Conservation (phyloP, 1,284 basidiomycete genomes). For the Irpex rosettiformis region DNA sequence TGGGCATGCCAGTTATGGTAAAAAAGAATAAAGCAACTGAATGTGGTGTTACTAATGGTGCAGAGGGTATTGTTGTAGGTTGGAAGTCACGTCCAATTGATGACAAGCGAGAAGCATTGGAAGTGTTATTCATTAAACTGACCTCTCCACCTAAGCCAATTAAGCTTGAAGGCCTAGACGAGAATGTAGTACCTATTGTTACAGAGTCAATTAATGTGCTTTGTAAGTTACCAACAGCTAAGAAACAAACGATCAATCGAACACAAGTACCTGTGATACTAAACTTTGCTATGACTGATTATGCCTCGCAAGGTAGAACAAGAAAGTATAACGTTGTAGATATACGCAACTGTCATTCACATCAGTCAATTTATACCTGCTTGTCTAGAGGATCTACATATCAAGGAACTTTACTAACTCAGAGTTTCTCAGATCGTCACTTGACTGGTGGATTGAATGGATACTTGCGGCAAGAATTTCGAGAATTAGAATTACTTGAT, state of each 20-base stretch:
- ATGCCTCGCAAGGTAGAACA: conserved; percentile 17
- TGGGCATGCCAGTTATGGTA: conserved; percentile 38
- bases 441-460: conserved; percentile 20
- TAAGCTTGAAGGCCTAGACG: conserved; percentile 29
- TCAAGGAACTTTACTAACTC: conserved; percentile 30
- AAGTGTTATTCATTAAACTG: conserved; percentile 36
- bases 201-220: conserved; percentile 9
- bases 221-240: conserved; percentile 25
- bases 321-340: conserved; percentile 11
- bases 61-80: conserved; percentile 31
- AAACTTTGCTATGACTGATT: conserved; percentile 21
- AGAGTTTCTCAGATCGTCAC: conserved; percentile 22
- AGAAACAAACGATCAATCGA: conserved; percentile 2
- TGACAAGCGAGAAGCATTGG: conserved; percentile 21
- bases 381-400: conserved; percentile 11
- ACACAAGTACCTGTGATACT: conserved; percentile 17
- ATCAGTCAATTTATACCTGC: too few relatives aligned
- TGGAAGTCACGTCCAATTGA: conserved; percentile 24
- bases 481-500: conserved; percentile 32
- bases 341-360: conserved; percentile 8
- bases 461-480: conserved; percentile 27
- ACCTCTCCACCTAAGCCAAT: too few relatives aligned
- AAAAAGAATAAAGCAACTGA: conserved; percentile 34
- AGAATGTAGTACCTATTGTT: conserved; percentile 36
- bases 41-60: conserved; percentile 37